These are phyloP conservation scores for Hirschioporus abietinus DNA, from an alignment of 768 basidiomycete species.

Conservation along the genomic window DNA sequence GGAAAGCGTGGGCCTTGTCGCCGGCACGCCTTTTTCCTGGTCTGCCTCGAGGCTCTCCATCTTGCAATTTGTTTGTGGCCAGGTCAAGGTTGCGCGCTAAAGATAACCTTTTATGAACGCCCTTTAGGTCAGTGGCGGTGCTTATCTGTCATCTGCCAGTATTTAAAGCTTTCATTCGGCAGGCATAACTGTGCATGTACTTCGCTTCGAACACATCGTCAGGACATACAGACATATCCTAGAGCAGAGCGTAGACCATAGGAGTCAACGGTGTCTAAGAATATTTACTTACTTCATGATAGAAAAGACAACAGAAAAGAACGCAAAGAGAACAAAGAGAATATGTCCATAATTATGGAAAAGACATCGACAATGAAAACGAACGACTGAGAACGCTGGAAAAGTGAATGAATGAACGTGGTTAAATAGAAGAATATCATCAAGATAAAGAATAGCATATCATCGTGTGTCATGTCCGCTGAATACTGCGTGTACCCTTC, in stretches of 20 bases:
- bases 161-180: neutral
- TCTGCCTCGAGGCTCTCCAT: neutral
- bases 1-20: slow-evolving; percentile 18
- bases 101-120: slow-evolving; percentile 1
- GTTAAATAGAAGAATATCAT: slow-evolving; percentile 5
- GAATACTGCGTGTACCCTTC: slow-evolving; percentile 81
- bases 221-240: neutral
- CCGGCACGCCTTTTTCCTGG: slow-evolving; percentile 9
- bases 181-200: neutral
- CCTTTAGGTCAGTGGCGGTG: neutral
- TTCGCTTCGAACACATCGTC: neutral
- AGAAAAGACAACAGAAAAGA: slow-evolving; percentile 7
- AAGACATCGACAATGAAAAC: slow-evolving; percentile 10
- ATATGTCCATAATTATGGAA: slow-evolving; percentile 12
- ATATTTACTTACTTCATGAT: slow-evolving; percentile 10
- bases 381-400: neutral
- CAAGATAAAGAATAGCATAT: neutral
- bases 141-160: neutral
- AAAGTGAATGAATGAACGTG: neutral
- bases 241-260: neutral
- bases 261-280: neutral
- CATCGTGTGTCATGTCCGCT: slow-evolving; percentile 14
- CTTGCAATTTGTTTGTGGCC: neutral
- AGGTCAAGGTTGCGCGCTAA: neutral
- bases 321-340: slow-evolving; percentile 7